These are phyloP conservation scores for Hypoxylon lienhwacheense DNA, from an alignment of 495 filamentous ascomycete species.

Conservation along the genomic window DNA sequence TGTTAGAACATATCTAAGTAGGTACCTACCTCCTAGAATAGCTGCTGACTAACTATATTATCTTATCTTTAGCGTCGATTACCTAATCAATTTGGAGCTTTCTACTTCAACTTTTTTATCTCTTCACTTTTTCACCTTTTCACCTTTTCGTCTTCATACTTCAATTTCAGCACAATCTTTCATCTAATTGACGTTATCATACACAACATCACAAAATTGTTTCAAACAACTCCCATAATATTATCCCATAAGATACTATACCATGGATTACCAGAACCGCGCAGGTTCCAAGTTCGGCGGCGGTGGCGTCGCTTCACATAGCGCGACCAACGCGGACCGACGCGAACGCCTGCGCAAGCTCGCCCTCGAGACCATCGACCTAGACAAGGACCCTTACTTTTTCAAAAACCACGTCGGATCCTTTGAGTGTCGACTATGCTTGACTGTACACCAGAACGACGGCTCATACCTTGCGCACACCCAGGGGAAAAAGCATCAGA, in stretches of 20 bases:
- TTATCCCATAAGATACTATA: not conserved
- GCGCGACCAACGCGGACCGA: constrained; percentile 92
- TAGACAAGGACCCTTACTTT: constrained; percentile 99
- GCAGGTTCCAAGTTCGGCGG: constrained; percentile 98
- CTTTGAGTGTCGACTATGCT: constrained; percentile 96
- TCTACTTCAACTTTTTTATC: not conserved
- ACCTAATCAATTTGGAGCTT: constrained; percentile 9
- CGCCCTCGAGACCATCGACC: constrained; percentile 96
- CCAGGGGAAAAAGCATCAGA: constrained; percentile 98
- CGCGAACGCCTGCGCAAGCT: constrained; percentile 97
- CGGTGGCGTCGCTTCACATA: constrained; percentile 92
- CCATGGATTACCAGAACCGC: constrained; percentile 79
- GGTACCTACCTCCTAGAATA: not conserved
- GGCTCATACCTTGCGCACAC: constrained; percentile 99
- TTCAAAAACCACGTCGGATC: constrained; percentile 99
- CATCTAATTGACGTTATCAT: not conserved
- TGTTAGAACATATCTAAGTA: not conserved
- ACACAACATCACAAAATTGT: not conserved
- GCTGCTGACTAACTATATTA: constrained; percentile 5
- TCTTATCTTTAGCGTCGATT: constrained; percentile 23
- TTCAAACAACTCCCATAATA: not conserved
- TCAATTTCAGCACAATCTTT: not conserved
- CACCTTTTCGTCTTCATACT: not conserved
- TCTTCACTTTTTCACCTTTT: constrained; percentile 2
- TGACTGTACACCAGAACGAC: constrained; percentile 99